Conservation (phyloP, 768 basidiomycete genomes). For the Ramaria sp. region DNA sequence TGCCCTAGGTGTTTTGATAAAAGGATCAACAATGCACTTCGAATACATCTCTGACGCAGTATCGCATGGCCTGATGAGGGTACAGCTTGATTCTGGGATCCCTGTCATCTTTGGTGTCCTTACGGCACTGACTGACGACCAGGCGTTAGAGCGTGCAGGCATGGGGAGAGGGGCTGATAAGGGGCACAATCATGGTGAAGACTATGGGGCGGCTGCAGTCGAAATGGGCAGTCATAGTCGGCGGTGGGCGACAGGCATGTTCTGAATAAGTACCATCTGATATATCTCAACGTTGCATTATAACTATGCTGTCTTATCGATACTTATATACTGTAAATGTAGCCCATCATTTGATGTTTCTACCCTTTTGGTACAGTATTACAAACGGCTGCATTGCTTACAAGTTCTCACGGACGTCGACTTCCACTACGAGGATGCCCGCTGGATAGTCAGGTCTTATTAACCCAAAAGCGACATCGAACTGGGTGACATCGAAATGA, state of each 20-base stretch:
- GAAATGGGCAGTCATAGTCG: conserved; percentile 72
- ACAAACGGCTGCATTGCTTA: too few species aligned
- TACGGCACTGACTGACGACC: conserved; percentile 86
- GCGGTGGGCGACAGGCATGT: conserved; percentile 63
- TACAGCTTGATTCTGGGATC: conserved; percentile 86
- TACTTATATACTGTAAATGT: background rate
- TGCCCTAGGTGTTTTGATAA: conserved; percentile 96
- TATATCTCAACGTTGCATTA: background rate
- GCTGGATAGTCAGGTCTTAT: background rate
- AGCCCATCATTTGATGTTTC: background rate
- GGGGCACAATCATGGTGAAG: conserved; percentile 96
- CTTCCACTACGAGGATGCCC: background rate
- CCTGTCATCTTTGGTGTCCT: conserved; percentile 96
- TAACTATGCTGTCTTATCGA: background rate
- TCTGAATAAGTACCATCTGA: conserved; percentile 19
- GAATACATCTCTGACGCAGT: conserved; percentile 97
- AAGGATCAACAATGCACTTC: conserved; percentile 97
- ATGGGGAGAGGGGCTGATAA: conserved; percentile 56
- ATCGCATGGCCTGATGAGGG: conserved; percentile 86
- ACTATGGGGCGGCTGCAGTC: conserved; percentile 95
- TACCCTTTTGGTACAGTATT: background rate
- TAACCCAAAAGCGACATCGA: background rate
- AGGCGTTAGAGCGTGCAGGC: conserved; percentile 92
- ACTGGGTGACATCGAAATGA: conserved; percentile 15
- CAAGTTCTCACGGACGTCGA: too few species aligned